These are phyloP conservation scores for Arabis hirsuta DNA, from an alignment of 345 rosid species.

Conservation along the genomic window DNA sequence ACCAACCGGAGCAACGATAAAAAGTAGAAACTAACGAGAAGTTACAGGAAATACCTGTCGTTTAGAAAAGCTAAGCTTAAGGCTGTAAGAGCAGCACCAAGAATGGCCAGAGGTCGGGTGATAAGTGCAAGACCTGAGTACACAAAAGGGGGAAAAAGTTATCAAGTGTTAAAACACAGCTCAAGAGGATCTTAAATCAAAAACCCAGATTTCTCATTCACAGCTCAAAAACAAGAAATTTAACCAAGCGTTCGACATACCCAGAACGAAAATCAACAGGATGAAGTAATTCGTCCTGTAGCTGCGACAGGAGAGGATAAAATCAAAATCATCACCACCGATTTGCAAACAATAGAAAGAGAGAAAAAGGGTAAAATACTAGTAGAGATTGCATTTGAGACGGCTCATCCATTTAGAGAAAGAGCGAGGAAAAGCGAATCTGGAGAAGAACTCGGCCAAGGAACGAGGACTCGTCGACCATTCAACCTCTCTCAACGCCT, in stretches of 20 bases:
- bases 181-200: conserved; percentile 9
- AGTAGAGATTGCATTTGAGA: conserved; percentile 51
- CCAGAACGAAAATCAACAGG: conserved; percentile 38
- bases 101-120: conserved; percentile 39
- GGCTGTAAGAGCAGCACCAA: conserved; percentile 46
- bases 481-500: conserved; percentile 45
- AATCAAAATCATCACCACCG: not conserved
- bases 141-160: not conserved
- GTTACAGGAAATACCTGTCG: conserved; percentile 38
- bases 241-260: conserved; percentile 26
- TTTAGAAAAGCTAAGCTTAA: conserved; percentile 47
- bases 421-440: conserved; percentile 49
- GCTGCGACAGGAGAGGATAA: conserved; percentile 33
- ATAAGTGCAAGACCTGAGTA: conserved; percentile 44
- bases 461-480: conserved; percentile 49
- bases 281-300: conserved; percentile 49
- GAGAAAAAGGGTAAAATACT: conserved; percentile 27
- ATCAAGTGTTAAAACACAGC: conserved; percentile 2
- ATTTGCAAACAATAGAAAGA: not conserved
- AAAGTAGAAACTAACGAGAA: not conserved
- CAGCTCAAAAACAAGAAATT: conserved; percentile 3
- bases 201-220: conserved; percentile 1
- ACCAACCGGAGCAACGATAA: not conserved
- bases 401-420: conserved; percentile 48
- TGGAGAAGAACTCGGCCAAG: conserved; percentile 45